A percentile compares a stretch with the other conserved stretches of the same genome.
Evolutionary conservation across 2,329 filamentous ascomycete species (phyloP).

Genomic region (Hypocreales sp.): DNA sequence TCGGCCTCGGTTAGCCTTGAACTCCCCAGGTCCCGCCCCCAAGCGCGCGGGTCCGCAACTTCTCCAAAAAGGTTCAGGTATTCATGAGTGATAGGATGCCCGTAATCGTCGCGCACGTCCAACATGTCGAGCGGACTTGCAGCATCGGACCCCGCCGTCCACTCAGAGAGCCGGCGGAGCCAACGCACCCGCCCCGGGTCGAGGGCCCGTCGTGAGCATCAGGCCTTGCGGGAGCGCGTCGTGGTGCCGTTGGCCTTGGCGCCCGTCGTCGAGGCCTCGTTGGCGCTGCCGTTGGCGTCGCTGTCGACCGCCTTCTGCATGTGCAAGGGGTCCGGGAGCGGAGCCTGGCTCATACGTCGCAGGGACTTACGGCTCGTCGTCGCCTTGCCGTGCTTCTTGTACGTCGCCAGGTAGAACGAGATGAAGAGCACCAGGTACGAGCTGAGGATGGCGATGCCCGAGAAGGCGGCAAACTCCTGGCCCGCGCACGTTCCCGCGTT

Average conservation of each 20-base stretch:
- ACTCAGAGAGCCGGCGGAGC: too few relatives aligned
- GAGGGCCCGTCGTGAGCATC: too few relatives aligned
- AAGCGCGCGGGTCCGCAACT: not conserved
- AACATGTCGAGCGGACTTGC: too few relatives aligned
- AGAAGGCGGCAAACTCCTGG: slow-evolving; percentile 90
- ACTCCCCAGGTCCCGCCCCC: not conserved
- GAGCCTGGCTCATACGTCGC: slow-evolving; percentile 48
- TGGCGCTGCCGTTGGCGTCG: slow-evolving; percentile 29
- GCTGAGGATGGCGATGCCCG: slow-evolving; percentile 81
- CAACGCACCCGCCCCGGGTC: too few relatives aligned
- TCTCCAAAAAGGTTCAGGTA: slow-evolving; percentile 1
- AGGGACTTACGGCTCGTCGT: slow-evolving; percentile 67
- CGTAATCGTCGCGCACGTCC: too few relatives aligned
- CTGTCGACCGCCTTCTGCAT: slow-evolving; percentile 42
- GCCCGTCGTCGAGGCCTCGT: slow-evolving; percentile 18
- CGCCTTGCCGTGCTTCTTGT: slow-evolving; percentile 72
- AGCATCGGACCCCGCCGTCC: too few relatives aligned
- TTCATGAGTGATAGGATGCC: too few relatives aligned
- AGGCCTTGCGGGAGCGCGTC: slow-evolving; percentile 56
- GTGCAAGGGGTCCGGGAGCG: slow-evolving; percentile 69
- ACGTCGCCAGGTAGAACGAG: slow-evolving; percentile 95
- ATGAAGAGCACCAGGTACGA: slow-evolving; percentile 98
- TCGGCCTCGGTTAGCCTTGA: not conserved
- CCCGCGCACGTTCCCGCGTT: slow-evolving; percentile 78
- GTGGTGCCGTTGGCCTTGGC: slow-evolving; percentile 36